These are phyloP conservation scores for Saccharum spontaneum DNA, from an alignment of 176 grass and related monocot genomes.

Conservation along the genomic window DNA sequence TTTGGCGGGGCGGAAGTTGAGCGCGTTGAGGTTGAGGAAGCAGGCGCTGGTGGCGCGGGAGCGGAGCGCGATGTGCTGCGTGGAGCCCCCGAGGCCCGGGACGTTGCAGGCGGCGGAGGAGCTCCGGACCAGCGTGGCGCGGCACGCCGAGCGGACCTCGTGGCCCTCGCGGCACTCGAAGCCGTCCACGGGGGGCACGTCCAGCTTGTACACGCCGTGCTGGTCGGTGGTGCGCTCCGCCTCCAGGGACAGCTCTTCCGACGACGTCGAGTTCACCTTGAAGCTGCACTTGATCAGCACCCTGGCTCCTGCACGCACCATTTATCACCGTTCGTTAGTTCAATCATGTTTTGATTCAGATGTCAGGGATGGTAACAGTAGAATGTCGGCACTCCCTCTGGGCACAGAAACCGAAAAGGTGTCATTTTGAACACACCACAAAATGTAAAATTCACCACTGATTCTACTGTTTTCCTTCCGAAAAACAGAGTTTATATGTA, in stretches of 20 bases:
- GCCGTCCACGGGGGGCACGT: conserved; percentile 76
- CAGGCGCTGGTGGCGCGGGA: conserved; percentile 54
- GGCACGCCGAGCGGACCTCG: conserved; percentile 72
- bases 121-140: conserved; percentile 69
- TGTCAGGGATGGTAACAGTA: neutral
- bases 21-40: conserved; percentile 95
- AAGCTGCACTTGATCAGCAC: conserved; percentile 86
- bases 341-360: neutral
- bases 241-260: conserved; percentile 73
- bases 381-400: neutral
- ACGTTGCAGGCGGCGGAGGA: conserved; percentile 77
- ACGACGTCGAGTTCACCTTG: conserved; percentile 63
- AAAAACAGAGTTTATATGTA: neutral
- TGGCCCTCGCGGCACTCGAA: conserved; percentile 85
- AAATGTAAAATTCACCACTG: neutral
- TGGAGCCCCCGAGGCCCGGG: conserved; percentile 61
- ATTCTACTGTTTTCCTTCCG: neutral
- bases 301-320: conserved; percentile 52
- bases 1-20: conserved; percentile 80
- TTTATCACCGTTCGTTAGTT: neutral
- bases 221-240: conserved; percentile 90
- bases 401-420: neutral
- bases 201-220: conserved; percentile 89
- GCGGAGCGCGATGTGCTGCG: conserved; percentile 83
- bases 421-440: neutral